Evolutionary conservation across 73 alveolate species (phyloP), one percentile per base, ranked within the genome.

Genomic region (Symbiodinium pilosum): DNA sequence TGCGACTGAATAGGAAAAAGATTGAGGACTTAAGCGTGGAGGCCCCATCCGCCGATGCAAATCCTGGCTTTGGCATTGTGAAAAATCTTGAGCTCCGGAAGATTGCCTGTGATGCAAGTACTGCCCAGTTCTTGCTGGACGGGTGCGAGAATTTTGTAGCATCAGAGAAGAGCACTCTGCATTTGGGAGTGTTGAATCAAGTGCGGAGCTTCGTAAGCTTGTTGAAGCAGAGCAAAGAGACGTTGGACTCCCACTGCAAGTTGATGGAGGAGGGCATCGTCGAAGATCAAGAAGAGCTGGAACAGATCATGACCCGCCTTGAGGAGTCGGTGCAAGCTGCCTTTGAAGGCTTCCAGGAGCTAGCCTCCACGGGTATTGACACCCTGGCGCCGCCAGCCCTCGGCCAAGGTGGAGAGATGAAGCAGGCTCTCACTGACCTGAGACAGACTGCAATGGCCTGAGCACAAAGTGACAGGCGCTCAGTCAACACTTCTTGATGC

Each of bases 341-440:
- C 20, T 87, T 87, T 64, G 94, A 87, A 24, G 94, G 94, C 41
- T 87, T 87, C 84, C 94, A 87, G 43, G 94, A 87, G 69, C 43
- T 87, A 43, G 84, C 94, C 42, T 41, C 94, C 59, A 87, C 85
- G 7, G 94, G 94, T 59, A 87, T 87, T 47, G 94, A 87, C 43
- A 87, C 94, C 32, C 43, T 87, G 94, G 94, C 94, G 3, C 94
- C 94, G 21, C 94, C 94, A 30, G 94, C 94, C n/a, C 34, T 87
- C 36, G 94, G 94, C 44, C 94, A 87, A 87, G 94, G 93, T 2
- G 94, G 94, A 1, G 94, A 87, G 94, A 87, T 87, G 94, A 87
- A 87, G 42, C 85, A 77, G 34, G 43, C 94, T 0, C 4, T 86
- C 34, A 43, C 64, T 16, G 93, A 84, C 43, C 93, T 86, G 38